phyloP scores from a whole-genome alignment of 768 basidiomycete species.

The Rhodosporidiobolus sp. region DNA sequence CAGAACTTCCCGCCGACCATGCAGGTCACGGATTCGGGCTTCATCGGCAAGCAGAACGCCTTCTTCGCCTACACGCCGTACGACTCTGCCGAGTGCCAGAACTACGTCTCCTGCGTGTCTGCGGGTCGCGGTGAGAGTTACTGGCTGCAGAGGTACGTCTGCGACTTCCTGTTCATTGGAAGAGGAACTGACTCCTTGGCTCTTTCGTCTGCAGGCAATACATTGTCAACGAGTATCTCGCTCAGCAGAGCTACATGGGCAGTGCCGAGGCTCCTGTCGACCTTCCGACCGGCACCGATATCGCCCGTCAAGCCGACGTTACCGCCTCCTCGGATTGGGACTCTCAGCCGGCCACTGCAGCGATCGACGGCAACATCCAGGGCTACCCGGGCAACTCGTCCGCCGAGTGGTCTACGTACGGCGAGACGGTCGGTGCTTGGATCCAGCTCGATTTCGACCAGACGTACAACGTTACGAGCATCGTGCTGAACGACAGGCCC shows the following conservation, averaged over 20 bases:
- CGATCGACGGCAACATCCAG: conserved; percentile 32
- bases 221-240: conserved; percentile 19
- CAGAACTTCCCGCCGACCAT: conserved; percentile 31
- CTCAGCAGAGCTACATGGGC: conserved; percentile 20
- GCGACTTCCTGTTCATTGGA: too few species aligned
- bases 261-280: conserved; percentile 16
- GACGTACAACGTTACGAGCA: conserved; percentile 7
- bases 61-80: conserved; percentile 42
- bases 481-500: conserved; percentile 37
- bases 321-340: conserved; percentile 14
- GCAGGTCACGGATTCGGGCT: background rate
- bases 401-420: conserved; percentile 19
- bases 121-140: conserved; percentile 29
- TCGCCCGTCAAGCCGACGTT: conserved; percentile 18
- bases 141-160: conserved; percentile 28
- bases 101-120: conserved; percentile 1
- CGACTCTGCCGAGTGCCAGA: conserved; percentile 38
- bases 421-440: conserved; percentile 14
- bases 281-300: conserved; percentile 9
- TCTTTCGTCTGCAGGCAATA: conserved; percentile 24
- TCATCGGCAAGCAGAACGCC: conserved; percentile 31
- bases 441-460: conserved; percentile 21
- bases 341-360: conserved; percentile 10
- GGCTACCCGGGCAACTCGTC: conserved; percentile 36
- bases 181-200: background rate